Evolutionary conservation across 129 eudicot genomes (phyloP), one percentile per base, ranked within the genome.

Genomic region (Helianthus annuus): DNA sequence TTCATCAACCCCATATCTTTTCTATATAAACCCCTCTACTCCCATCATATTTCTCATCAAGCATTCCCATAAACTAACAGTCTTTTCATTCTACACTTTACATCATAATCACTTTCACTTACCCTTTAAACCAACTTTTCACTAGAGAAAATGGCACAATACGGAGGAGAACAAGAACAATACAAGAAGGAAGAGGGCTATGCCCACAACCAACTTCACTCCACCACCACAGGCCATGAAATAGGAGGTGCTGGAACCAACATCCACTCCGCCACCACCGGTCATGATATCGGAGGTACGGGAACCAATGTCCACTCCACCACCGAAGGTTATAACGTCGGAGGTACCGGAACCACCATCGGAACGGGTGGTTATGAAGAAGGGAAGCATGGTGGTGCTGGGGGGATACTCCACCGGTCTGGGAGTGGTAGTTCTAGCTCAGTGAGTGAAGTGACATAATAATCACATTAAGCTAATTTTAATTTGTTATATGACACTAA

Each of bases 341-440:
- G 75, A 19, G 54, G 22, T 61, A 48, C 48, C 1, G 68, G 27
- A 48, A 58, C 70, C 70, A 56, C 64, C 44, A 22, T 66, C 10
- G 68, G 59, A 39, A 39, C 6, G 14, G 76, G 77, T 0, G 83
- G 59, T 9, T 52, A 73, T 51, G 79, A 59, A 48, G 52, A 74
- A 27, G 69, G 46, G 36, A 76, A 78, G 51, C 76, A 77, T 7
- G 64, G 66, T 51, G 75, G 76, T 4, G 32, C 49, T 32, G 64
- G 76, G 2, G 81, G 83, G 32, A 79, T 69, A 49, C 87, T 84
- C 44, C 87, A 74, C 13, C 93, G 87, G 53, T 45, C 89, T n/a
- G 95, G 89, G 46, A 86, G 85, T 63, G 81, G 85, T 42, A 72
- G 91, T 64, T 87, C 89, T 55, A 85, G 88, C 88, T 83, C 91